Base-by-base conservation (phyloP, 2,329 filamentous ascomycete genomes). In the Neophaeococcomyces aloes region DNA sequence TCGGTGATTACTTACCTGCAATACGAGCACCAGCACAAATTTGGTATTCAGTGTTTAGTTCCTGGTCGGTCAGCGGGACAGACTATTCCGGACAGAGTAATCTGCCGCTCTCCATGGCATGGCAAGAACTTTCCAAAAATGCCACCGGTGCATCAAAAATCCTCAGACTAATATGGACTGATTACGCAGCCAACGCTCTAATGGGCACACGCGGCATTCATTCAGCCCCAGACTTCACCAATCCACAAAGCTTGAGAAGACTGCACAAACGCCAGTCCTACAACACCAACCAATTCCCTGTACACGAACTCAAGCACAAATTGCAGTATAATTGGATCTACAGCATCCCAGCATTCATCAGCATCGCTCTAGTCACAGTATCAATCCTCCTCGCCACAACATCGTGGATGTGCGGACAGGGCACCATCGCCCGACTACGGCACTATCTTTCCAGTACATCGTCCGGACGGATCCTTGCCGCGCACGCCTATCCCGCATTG, bases 111-210 rank as follows among this genome's bases (percentile, higher is more conserved):
- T 68, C 58, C 42, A 48, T 46, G 4, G 57, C 58, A 19, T 71
- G 68, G 67, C 64, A 65, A 44, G 44, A 59, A 1, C 53, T 67
- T 1, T 63, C 61, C 1, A 31, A 39, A 1, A 56, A 53, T 2
- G 42, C 61, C 0, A 44, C 42, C 0, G 53, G 49, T 0, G 58
- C 61, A 1, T 56, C 60, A 0, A 48, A 56, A 5, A 68, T 70
- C 7, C 49, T 68, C 7, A 65, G 69, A 46, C 54, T 69, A 0
- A 59, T 71, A 5, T 71, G 64, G 61, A 70, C 68, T 0, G 67
- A 72, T 45, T 40, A 65, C 3, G 58, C 61, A 1, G 60, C 67
- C 0, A 67, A 65, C 15, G 53, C 63, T 1, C 61, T 69, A 0
- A 57, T 68, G 0, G 66, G 68, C 2, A 69, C 64, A 2, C 45